These are phyloP conservation scores for Aspergillus niger DNA, from an alignment of 2,329 filamentous ascomycete species.

Conservation along the genomic window DNA sequence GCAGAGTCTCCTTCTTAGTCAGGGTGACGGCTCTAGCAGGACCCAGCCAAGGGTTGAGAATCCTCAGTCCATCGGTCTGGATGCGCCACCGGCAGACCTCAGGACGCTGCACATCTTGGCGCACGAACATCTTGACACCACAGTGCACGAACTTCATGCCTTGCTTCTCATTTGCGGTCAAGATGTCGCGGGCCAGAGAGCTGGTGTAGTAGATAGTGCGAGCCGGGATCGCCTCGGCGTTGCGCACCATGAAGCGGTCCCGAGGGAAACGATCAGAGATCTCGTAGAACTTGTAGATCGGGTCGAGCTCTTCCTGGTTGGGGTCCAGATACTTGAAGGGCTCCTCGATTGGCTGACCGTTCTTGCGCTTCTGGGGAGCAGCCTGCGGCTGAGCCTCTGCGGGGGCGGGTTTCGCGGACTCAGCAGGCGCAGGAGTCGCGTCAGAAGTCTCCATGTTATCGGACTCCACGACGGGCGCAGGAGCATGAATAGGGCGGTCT, in stretches of 20 bases:
- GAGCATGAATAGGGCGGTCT: constrained; percentile 39
- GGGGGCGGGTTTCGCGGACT: constrained; percentile 16
- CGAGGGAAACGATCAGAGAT: constrained; percentile 81
- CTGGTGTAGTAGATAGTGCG: constrained; percentile 98
- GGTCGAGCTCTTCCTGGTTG: constrained; percentile 72
- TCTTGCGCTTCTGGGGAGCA: constrained; percentile 40
- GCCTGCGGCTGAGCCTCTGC: constrained; percentile 19
- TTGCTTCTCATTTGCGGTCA: constrained; percentile 82
- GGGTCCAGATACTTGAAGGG: constrained; percentile 87
- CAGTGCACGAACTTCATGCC: constrained; percentile 96
- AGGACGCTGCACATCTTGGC: constrained; percentile 85
- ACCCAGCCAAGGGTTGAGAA: constrained; percentile 88
- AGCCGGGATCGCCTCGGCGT: constrained; percentile 80
- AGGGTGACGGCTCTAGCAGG: constrained; percentile 73
- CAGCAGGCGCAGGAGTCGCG: constrained; percentile 24
- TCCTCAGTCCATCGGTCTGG: constrained; percentile 88
- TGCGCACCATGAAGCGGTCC: constrained; percentile 94
- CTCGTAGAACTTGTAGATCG: constrained; percentile 82
- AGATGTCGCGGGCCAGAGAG: constrained; percentile 77
- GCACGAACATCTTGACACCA: constrained; percentile 98
- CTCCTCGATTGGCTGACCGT: constrained; percentile 69
- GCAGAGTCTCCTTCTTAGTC: constrained; percentile 75
- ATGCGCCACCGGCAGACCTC: constrained; percentile 93
- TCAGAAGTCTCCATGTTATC: constrained; percentile 28
- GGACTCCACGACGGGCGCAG: constrained; percentile 28